Conservation (phyloP, 2,329 filamentous ascomycete genomes). For the Capronia coronata region DNA sequence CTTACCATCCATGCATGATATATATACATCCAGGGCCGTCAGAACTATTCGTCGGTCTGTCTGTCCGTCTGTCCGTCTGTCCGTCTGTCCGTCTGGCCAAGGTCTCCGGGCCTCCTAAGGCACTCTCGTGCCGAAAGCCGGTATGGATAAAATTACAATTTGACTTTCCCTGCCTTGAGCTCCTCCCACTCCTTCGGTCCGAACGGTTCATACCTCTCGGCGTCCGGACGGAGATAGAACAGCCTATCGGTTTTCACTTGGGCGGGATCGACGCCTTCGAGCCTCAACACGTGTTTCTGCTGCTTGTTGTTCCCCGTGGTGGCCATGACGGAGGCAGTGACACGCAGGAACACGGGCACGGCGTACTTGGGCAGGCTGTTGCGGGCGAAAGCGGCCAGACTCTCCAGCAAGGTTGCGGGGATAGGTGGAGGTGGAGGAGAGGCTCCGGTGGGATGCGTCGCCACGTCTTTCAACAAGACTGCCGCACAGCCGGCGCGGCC, state of each 20-base stretch:
- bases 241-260: slow-evolving; percentile 44
- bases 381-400: slow-evolving; percentile 29
- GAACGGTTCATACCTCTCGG: slow-evolving; percentile 63
- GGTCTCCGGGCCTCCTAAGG: no score
- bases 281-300: slow-evolving; percentile 68
- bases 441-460: slow-evolving; percentile 8
- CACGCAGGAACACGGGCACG: slow-evolving; percentile 67
- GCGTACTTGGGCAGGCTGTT: slow-evolving; percentile 67
- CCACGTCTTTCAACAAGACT: slow-evolving; percentile 35
- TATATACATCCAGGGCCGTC: no score
- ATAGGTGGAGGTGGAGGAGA: no score
- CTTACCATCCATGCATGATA: no score
- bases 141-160: no score
- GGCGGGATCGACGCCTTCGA: slow-evolving; percentile 64
- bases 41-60: no score
- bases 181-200: slow-evolving; percentile 59
- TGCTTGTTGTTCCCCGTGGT: slow-evolving; percentile 90
- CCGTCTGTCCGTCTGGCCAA: no score
- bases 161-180: slow-evolving; percentile 62
- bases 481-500: slow-evolving; percentile 60
- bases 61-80: no score
- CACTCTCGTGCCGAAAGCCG: no score
- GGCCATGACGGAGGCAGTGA: slow-evolving; percentile 56
- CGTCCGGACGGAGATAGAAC: slow-evolving; percentile 56
- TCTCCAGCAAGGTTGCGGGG: slow-evolving; percentile 20